Evolutionary conservation across 1,139 yeast genomes (phyloP), one percentile per base, ranked within the genome.

Genomic region (Hansenula lynferdii): DNA sequence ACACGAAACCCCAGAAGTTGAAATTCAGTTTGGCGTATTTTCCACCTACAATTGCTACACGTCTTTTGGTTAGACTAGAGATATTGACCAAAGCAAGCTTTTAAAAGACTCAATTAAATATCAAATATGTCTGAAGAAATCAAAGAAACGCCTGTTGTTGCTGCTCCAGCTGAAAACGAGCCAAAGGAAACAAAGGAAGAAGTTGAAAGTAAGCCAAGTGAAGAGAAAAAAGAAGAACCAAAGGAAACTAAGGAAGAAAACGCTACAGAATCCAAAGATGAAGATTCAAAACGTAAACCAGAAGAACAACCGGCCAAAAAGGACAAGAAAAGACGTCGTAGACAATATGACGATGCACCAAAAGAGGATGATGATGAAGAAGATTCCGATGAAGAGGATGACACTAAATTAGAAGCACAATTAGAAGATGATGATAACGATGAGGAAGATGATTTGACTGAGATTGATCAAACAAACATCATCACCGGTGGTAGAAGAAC

Each of bases 401-500:
- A 77, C 37, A 82, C 72, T 28, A 75, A 51, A 49, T 54, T 55
- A 26, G 75, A 70, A 34, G 66, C 62, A 3, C 67, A 57, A 35
- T 38, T 62, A 28, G 59, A 60, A 26, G 73, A 69, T 25, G 75
- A 69, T 12, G 79, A 69, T 34, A 75, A 70, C 31, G 75, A 72
- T 14, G 83, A 77, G 19, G 95, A 85, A 31, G 95, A 86, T 53
- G 94, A 84, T 51, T 69, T 87, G 52, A 76, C 76, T 15, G 96
- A 85, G 60, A 86, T 90, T 51, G 96, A 89, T 57, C 72, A 83
- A 31, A 68, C 90, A 35, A 90, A 90, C 61, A 89, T 89, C 57
- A 85, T 89, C 47, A 71, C 84, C 20, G 69, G 80, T 21, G 96
- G 96, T 12, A 76, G 96, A 62, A 84, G 97, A 68, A 87, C 96